phyloP scores from a whole-genome alignment of 2,329 filamentous ascomycete genomes.

The Scolecobasidium constrictum region DNA sequence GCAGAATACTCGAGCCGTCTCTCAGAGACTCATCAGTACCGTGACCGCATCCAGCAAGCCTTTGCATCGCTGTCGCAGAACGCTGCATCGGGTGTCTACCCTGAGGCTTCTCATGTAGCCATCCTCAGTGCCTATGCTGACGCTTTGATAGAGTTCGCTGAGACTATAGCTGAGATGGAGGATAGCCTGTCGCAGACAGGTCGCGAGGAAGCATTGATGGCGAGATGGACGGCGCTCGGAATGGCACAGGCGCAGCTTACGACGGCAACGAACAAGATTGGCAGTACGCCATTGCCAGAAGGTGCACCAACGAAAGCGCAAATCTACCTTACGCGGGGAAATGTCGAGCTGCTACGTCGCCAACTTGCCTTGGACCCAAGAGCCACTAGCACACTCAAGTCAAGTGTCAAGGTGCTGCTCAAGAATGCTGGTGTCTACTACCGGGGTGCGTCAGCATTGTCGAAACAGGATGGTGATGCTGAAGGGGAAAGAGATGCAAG shows the following conservation, averaged over 20 bases:
- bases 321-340: conserved; percentile 2
- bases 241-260: background rate
- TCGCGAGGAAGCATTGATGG: background rate
- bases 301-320: background rate
- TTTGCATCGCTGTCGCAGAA: conserved; percentile 21
- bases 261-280: background rate
- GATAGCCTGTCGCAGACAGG: background rate
- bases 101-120: conserved; percentile 29
- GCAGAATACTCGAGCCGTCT: conserved; percentile 42
- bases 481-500: conserved; percentile 1
- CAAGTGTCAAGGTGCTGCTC: background rate
- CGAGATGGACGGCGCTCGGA: conserved; percentile 3
- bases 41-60: conserved; percentile 25
- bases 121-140: conserved; percentile 46
- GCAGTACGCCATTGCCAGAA: too few relatives aligned
- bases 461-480: conserved; percentile 4
- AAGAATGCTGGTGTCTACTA: conserved; percentile 9
- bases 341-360: conserved; percentile 4
- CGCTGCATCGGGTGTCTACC: conserved; percentile 4
- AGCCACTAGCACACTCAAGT: background rate
- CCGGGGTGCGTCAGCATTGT: conserved; percentile 3
- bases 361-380: background rate
- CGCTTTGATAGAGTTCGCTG: conserved; percentile 42
- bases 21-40: conserved; percentile 43
- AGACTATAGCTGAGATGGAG: conserved; percentile 28